Evolutionary conservation across 192 early-diverging fungal species (phyloP).

Genomic region (Entrophospora sp.): DNA sequence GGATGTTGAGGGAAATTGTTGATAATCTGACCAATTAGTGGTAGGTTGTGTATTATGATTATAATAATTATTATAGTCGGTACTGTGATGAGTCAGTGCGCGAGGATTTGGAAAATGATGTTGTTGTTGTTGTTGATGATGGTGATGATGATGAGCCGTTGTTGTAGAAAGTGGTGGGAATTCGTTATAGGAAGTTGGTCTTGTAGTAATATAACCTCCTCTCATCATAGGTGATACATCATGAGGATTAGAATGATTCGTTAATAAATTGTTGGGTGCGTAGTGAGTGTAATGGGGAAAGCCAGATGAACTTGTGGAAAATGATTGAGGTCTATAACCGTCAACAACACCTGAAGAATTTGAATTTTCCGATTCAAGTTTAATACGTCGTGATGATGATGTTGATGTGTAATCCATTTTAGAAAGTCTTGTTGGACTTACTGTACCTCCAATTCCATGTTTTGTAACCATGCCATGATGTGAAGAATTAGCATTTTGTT

Average conservation of each 20-base stretch:
- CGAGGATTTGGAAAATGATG: background rate
- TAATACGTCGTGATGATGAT: background rate
- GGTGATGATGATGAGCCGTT: background rate
- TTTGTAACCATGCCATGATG: background rate
- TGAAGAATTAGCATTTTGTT: constrained; percentile 4
- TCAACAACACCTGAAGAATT: background rate
- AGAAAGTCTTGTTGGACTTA: background rate
- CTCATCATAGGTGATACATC: background rate
- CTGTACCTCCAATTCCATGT: background rate
- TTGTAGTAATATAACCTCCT: background rate
- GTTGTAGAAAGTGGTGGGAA: background rate
- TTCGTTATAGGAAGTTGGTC: background rate
- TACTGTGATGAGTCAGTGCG: background rate
- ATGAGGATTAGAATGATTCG: background rate
- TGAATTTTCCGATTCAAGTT: background rate
- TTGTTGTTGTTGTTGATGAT: background rate
- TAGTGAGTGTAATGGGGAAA: background rate
- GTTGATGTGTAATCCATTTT: background rate
- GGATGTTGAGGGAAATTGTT: background rate
- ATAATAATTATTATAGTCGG: background rate
- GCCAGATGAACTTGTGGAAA: background rate
- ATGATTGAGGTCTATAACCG: background rate
- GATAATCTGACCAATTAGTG: background rate
- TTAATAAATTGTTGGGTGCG: background rate
- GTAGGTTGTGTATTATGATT: background rate